These are phyloP conservation scores for Lasiosphaeria ovina DNA, from an alignment of 495 filamentous ascomycete genomes.

Conservation along the genomic window DNA sequence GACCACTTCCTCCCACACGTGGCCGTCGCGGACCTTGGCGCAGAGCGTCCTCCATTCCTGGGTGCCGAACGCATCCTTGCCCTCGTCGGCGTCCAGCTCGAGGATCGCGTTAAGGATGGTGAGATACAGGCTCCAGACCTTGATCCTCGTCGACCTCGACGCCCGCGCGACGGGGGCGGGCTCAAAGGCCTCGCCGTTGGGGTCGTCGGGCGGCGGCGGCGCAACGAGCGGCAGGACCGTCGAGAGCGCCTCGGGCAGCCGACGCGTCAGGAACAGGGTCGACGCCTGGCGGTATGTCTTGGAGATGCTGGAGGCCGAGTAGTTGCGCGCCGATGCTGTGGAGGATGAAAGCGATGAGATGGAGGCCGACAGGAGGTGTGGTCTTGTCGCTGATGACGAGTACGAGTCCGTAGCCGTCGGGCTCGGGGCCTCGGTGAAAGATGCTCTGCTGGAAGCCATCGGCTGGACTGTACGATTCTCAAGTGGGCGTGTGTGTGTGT, in stretches of 20 bases:
- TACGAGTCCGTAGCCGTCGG: constrained; percentile 29
- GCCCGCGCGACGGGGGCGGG: constrained; percentile 70
- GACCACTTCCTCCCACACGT: constrained; percentile 90
- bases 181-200: constrained; percentile 34
- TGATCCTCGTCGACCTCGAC: constrained; percentile 76
- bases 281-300: constrained; percentile 89
- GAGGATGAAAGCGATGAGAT: constrained; percentile 47
- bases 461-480: neutral
- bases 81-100: constrained; percentile 85
- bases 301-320: constrained; percentile 61
- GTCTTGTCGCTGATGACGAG: constrained; percentile 15
- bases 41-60: constrained; percentile 79
- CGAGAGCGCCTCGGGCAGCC: constrained; percentile 82
- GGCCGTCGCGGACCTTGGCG: constrained; percentile 76
- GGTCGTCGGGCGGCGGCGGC: constrained; percentile 36
- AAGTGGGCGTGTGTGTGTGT: neutral
- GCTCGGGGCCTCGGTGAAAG: constrained; percentile 37
- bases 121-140: constrained; percentile 95
- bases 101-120: constrained; percentile 87
- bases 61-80: constrained; percentile 79
- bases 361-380: constrained; percentile 40
- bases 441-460: constrained; percentile 41
- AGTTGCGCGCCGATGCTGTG: constrained; percentile 52
- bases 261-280: constrained; percentile 87
- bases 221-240: constrained; percentile 77